Evolutionary conservation across 495 filamentous ascomycete species (phyloP).

Genomic region (Xylona heveae): DNA sequence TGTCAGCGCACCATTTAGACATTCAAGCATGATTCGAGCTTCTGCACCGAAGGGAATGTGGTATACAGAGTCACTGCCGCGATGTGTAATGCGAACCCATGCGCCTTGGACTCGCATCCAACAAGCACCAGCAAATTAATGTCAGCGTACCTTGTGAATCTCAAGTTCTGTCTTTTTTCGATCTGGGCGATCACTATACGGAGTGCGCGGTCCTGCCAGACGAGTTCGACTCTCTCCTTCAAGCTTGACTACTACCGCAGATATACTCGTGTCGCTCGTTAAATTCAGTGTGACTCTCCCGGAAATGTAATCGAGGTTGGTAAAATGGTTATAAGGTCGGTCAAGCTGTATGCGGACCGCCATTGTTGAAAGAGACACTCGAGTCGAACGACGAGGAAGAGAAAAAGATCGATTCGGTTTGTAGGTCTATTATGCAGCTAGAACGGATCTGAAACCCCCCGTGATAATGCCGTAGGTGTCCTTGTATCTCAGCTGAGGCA

Average conservation of each 20-base stretch:
- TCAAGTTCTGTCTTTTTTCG: constrained; percentile 41
- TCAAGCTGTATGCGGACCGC: constrained; percentile 61
- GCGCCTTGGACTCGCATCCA: background rate
- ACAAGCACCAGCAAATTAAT: background rate
- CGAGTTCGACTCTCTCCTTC: constrained; percentile 72
- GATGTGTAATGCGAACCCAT: too few species aligned
- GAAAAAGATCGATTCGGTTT: background rate
- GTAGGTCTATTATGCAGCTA: background rate
- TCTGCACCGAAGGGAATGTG: constrained; percentile 1
- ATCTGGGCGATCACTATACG: constrained; percentile 22
- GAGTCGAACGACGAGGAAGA: background rate
- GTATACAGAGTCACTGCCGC: too few species aligned
- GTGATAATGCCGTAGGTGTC: too few species aligned
- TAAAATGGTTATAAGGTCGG: constrained; percentile 52
- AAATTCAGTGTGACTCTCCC: constrained; percentile 47
- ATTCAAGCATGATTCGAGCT: background rate
- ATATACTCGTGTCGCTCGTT: constrained; percentile 40
- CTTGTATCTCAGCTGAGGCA: too few species aligned
- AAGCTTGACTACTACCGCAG: constrained; percentile 73
- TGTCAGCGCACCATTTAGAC: background rate
- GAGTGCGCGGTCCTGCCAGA: constrained; percentile 17
- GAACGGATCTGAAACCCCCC: too few species aligned
- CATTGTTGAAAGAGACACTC: constrained; percentile 26
- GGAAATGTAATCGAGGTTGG: constrained; percentile 68
- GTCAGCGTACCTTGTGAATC: constrained; percentile 46